A percentile compares a stretch with the other conserved stretches of the same genome.
Conservation (phyloP, 2,329 filamentous ascomycete species). For the Diaporthe vaccinii region DNA sequence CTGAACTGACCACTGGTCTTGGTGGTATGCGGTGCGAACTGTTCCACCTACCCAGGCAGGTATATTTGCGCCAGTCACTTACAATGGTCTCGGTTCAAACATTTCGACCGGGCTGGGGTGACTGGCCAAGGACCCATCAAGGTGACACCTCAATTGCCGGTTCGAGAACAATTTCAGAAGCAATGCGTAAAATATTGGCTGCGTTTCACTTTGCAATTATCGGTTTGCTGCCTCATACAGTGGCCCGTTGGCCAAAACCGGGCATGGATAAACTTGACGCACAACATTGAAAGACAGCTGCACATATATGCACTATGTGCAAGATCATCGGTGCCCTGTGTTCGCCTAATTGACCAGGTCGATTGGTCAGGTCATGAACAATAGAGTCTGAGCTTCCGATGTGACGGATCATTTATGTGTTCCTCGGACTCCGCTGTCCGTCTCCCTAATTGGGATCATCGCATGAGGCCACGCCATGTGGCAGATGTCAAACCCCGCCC, state of each 20-base stretch:
- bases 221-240: not conserved
- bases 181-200: not conserved
- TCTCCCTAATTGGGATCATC: slow-evolving; percentile 17
- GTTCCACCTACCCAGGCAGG: no score
- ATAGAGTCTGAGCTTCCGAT: not conserved
- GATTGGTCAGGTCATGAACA: not conserved
- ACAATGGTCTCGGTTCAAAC: no score
- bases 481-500: not conserved
- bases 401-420: not conserved
- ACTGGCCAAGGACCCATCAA: not conserved
- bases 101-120: no score
- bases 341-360: not conserved
- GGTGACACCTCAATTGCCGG: not conserved
- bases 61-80: no score
- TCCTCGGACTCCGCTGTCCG: slow-evolving; percentile 7
- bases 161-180: not conserved
- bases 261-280: not conserved
- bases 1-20: no score
- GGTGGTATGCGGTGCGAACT: no score
- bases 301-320: not conserved
- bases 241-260: not conserved
- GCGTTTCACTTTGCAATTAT: not conserved
- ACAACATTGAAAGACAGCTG: not conserved
- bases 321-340: not conserved
- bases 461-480: not conserved